Percentiles rank a stretch among this genome's conserved stretches.
Conservation (phyloP, 2,329 filamentous ascomycete genomes). For the Ophidiomyces ophidiicola region DNA sequence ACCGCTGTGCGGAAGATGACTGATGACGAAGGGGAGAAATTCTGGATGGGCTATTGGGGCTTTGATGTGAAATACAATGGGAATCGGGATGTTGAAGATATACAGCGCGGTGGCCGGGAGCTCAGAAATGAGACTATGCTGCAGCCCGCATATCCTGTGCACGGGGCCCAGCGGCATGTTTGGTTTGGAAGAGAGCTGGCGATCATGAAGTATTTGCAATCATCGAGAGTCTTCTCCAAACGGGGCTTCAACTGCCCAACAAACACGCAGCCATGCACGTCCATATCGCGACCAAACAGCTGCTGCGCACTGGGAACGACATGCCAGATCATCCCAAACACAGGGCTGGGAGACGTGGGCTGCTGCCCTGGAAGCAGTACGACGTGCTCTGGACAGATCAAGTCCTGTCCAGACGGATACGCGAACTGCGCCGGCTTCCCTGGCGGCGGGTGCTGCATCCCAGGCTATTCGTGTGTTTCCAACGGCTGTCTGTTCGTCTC, state of each 20-base stretch:
- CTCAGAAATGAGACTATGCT: neutral
- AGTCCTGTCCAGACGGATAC: constrained; percentile 51
- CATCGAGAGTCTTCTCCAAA: constrained; percentile 22
- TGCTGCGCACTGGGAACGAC: constrained; percentile 45
- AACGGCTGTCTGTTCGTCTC: constrained; percentile 25
- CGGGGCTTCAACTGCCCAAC: constrained; percentile 47
- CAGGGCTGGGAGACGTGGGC: constrained; percentile 45
- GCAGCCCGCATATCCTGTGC: neutral
- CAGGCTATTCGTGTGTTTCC: constrained; percentile 5
- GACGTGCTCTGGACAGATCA: constrained; percentile 43
- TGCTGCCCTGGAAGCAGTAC: constrained; percentile 46
- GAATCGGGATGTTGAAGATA: neutral
- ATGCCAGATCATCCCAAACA: constrained; percentile 43
- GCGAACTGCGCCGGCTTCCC: constrained; percentile 47
- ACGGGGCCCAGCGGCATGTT: constrained; percentile 13
- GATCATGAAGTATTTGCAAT: constrained; percentile 9
- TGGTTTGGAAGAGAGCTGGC: constrained; percentile 7
- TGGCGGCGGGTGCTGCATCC: constrained; percentile 14
- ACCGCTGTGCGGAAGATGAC: constrained; percentile 35
- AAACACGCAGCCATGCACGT: constrained; percentile 42
- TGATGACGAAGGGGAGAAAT: constrained; percentile 37
- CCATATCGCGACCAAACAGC: constrained; percentile 45
- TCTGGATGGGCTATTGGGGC: constrained; percentile 36
- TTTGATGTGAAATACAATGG: constrained; percentile 20
- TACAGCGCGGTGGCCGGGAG: neutral